These are phyloP conservation scores for Lactuca sativa DNA, from an alignment of 129 eudicot genomes.

Conservation along the genomic window DNA sequence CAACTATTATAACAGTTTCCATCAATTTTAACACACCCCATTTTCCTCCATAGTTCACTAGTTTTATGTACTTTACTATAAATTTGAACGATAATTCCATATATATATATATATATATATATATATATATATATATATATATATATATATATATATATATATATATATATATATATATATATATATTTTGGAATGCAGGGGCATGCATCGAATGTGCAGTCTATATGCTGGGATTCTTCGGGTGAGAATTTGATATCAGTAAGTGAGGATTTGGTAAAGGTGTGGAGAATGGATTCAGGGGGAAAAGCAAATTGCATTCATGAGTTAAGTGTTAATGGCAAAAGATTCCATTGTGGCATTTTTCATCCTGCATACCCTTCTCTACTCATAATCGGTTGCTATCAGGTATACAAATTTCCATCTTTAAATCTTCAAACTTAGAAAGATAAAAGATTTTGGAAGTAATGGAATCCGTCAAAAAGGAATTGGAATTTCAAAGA, in stretches of 20 bases:
- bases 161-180: too few relatives aligned
- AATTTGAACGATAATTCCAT: not conserved
- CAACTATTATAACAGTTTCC: too few relatives aligned
- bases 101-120: too few relatives aligned
- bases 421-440: not conserved
- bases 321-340: constrained; percentile 45
- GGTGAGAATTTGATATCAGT: constrained; percentile 61
- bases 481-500: not conserved
- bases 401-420: constrained; percentile 43
- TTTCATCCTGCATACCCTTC: constrained; percentile 59
- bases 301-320: constrained; percentile 45
- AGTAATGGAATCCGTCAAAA: not conserved
- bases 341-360: constrained; percentile 49
- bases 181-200: constrained; percentile 46
- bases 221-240: constrained; percentile 54
- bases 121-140: too few relatives aligned
- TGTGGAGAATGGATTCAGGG: constrained; percentile 64
- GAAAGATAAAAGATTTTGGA: not conserved
- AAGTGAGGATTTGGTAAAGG: constrained; percentile 53
- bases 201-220: constrained; percentile 38
- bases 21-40: too few relatives aligned
- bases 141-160: too few relatives aligned
- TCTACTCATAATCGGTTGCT: constrained; percentile 51
- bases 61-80: not conserved
- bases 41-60: not conserved